These are phyloP conservation scores for Saposhnikovia divaricata DNA, from an alignment of 129 eudicot genomes.

Conservation along the genomic window DNA sequence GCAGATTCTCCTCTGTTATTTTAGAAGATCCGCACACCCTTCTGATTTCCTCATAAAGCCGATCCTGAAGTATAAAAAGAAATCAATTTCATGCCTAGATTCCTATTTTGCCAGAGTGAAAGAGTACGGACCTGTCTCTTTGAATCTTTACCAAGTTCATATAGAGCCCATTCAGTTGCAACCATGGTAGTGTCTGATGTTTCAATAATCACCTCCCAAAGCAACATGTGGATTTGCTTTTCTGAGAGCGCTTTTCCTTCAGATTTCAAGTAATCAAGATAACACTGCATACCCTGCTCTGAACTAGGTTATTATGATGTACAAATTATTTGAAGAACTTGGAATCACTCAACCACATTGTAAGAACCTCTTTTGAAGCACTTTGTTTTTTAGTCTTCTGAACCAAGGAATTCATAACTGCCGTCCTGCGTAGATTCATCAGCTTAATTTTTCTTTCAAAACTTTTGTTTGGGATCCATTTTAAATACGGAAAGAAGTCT, in stretches of 20 bases:
- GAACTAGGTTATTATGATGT: neutral
- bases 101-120: neutral
- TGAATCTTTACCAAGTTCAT: slow-evolving; percentile 50
- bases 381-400: slow-evolving; percentile 26
- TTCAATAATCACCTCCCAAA: slow-evolving; percentile 57
- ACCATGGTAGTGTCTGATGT: slow-evolving; percentile 50
- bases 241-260: slow-evolving; percentile 36
- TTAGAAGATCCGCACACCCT: slow-evolving; percentile 33
- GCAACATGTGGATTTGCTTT: slow-evolving; percentile 36
- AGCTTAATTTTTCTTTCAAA: slow-evolving; percentile 27
- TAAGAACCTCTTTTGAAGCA: slow-evolving; percentile 30
- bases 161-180: slow-evolving; percentile 56
- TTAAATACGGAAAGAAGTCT: slow-evolving; percentile 51
- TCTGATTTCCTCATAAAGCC: slow-evolving; percentile 25
- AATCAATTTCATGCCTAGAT: neutral
- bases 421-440: slow-evolving; percentile 27
- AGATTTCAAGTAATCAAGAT: slow-evolving; percentile 33
- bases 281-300: slow-evolving; percentile 20
- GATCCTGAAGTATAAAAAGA: slow-evolving; percentile 16
- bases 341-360: neutral
- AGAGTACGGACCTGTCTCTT: slow-evolving; percentile 30
- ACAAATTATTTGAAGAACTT: neutral
- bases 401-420: slow-evolving; percentile 47
- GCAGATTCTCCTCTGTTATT: slow-evolving; percentile 32
- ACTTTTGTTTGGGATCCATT: slow-evolving; percentile 39